Base-by-base conservation (phyloP, 2,329 filamentous ascomycete genomes). In the Cercospora nicotianae region DNA sequence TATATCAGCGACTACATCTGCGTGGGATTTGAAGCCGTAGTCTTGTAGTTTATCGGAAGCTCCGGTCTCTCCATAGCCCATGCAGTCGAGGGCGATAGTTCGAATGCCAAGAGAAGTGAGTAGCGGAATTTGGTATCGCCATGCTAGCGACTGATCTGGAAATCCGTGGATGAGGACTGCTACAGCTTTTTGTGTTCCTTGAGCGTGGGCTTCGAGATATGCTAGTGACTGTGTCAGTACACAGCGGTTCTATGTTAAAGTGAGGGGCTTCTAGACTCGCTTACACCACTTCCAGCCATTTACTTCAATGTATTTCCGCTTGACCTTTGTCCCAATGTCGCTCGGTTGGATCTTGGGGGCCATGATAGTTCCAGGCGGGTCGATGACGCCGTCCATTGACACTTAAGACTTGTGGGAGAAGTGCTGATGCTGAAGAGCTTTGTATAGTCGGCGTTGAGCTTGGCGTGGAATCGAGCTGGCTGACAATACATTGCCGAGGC, bases 61-160 rank as follows among this genome's bases (percentile, higher is more conserved):
- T 59, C 75, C 75, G 28, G 92, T 95, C 67, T 87, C 86, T 28
- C 91, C 92, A 78, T 95, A 98, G 70, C 94, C 94, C 74, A 96
- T 86, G 84, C 93, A 90, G 80, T 97, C 93, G 0, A 93, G 91
- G 10, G 88, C 92, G 26, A 98, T 87, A 64, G 97, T 92, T 65
- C 91, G 87, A 72, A 94, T 87, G 23, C 90, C 90, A 66, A 92
- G 83, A 5, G 89, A 85, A 36, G 91, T 80, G 23, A 98, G 85
- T 73, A 88, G 80, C 0, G 94, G 93, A 68, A 97, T 91, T 80
- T 97, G 94, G 80, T 92, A 90, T 69, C 94, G 90, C 94, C 94
- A 98, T 76, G 91, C 93, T 76, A 93, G 89, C 8, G 88, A 87
- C 18, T 95, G 80, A 80, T 97, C 93, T 8, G 94, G 94, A 81